Percentiles rank a stretch among this genome's conserved stretches.
These are phyloP conservation scores for Saccharomyces pastorianus DNA, from an alignment of 1,139 yeast genomes.

Conservation along the genomic window DNA sequence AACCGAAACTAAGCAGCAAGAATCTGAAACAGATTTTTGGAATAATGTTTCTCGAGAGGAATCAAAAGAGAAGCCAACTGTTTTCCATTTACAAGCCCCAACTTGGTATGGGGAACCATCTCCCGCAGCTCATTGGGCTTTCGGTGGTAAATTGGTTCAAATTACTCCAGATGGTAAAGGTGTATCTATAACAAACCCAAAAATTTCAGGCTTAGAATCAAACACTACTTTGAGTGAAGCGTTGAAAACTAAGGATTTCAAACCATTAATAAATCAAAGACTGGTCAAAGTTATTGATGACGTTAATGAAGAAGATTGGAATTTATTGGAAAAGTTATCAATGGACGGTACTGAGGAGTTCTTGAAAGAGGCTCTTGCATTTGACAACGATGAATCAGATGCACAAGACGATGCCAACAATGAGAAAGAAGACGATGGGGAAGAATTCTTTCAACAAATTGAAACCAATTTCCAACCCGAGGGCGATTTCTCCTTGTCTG, in stretches of 20 bases:
- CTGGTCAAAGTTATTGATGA: constrained; percentile 37
- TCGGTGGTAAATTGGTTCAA: constrained; percentile 80
- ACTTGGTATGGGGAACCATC: constrained; percentile 75
- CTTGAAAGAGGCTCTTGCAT: constrained; percentile 32
- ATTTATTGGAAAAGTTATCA: constrained; percentile 51
- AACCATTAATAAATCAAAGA: constrained; percentile 47
- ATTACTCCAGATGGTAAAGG: constrained; percentile 40
- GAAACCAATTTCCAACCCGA: constrained; percentile 34
- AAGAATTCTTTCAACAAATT: constrained; percentile 32
- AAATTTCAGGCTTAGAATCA: constrained; percentile 37
- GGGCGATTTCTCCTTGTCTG: constrained; percentile 37
- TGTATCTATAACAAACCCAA: constrained; percentile 46
- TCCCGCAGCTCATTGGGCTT: constrained; percentile 70
- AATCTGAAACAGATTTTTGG: constrained; percentile 79
- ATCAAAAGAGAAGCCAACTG: constrained; percentile 26
- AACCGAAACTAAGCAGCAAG: constrained; percentile 31
- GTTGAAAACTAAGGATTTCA: constrained; percentile 47
- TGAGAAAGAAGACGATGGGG: constrained; percentile 24
- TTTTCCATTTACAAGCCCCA: constrained; percentile 67
- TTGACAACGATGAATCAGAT: constrained; percentile 30
- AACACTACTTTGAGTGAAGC: constrained; percentile 45
- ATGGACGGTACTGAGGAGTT: constrained; percentile 41
- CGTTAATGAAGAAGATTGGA: constrained; percentile 67
- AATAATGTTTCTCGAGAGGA: constrained; percentile 54
- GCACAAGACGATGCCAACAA: constrained; percentile 21